Evolutionary conservation across 352 stramenopile genomes (phyloP), one percentile per base, ranked within the genome.

Genomic region (Phytophthora foliorum): DNA sequence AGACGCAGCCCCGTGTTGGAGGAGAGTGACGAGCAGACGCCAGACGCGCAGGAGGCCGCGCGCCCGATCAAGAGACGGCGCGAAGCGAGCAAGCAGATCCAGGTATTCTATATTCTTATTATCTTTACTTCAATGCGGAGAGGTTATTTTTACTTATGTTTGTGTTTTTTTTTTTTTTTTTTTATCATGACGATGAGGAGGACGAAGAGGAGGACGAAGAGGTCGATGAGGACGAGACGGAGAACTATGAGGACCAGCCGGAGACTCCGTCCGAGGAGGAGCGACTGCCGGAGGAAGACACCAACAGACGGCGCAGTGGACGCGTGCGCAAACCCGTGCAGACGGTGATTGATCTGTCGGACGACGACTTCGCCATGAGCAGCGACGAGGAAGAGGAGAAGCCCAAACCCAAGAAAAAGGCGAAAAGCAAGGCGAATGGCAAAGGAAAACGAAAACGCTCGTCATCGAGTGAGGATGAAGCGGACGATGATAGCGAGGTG

Each of bases 371-470:
- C 51, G n/a, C 57, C 14, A 62, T 67, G 32, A 78, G 68, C 34
- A 80, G 65, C 54, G 74, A 80, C 10, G 71, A 81, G 9, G 66
- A 81, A 39, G 70, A 75, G n/a, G 67, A 81, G 17, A 79, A 82
- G 24, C 62, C 77, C 16, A 83, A 84, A 16, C 42, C 41, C 9
- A 70, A 63, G 22, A 69, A 67, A 39, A 70, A 65, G 63, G 65
- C 29, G 6, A 80, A 80, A 41, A 34, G 48, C 13, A 74, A 72
- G 17, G 22, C 46, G 4, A 76, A 80, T 13, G 29, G 42, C 6
- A 78, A 81, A 27, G 22, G n/a, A 8, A 80, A 77, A 42, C 52
- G 66, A 6, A 79, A 74, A 41, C 62, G 55, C 9, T 70, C 64
- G 24, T 68, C 57, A 17, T 71, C 56, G 3, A 77, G 72, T 42